Evolutionary conservation across 2,329 filamentous ascomycete species (phyloP).

Genomic region (Colletotrichum abscissum): DNA sequence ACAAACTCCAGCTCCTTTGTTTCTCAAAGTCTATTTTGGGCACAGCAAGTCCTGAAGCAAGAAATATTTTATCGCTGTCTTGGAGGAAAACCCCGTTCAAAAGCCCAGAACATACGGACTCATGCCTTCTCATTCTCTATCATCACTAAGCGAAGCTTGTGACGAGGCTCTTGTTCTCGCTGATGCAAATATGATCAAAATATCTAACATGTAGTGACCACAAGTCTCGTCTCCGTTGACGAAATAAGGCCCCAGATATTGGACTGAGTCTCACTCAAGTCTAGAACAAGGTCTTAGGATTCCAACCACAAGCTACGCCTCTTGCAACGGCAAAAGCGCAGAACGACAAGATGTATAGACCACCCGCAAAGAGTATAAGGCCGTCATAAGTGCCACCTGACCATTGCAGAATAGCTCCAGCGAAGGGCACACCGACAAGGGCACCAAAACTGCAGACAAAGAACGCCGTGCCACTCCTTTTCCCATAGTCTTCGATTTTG

Average conservation of each 20-base stretch:
- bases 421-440: slow-evolving; percentile 69
- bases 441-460: slow-evolving; percentile 72
- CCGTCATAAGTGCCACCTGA: slow-evolving; percentile 61
- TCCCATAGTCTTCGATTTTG: slow-evolving; percentile 74
- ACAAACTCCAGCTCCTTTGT: too few species aligned
- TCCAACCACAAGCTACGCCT: slow-evolving; percentile 39
- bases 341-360: slow-evolving; percentile 59
- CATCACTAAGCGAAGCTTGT: too few species aligned
- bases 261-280: neutral
- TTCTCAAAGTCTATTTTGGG: too few species aligned
- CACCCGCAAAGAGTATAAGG: slow-evolving; percentile 63
- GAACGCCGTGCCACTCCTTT: slow-evolving; percentile 77
- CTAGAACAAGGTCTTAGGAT: neutral
- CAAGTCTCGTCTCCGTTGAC: too few species aligned
- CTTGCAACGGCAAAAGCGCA: slow-evolving; percentile 39
- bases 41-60: too few species aligned
- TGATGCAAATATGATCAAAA: too few species aligned
- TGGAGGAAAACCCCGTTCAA: too few species aligned
- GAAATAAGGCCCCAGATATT: neutral
- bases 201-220: too few species aligned
- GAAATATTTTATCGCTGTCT: too few species aligned
- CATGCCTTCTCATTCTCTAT: too few species aligned
- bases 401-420: slow-evolving; percentile 61
- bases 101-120: too few species aligned
- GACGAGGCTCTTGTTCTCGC: too few species aligned